A percentile compares a stretch with the other conserved stretches of the same genome.
phyloP scores from a whole-genome alignment of 2,329 filamentous ascomycete genomes.

The Dichotomopilus funicola region DNA sequence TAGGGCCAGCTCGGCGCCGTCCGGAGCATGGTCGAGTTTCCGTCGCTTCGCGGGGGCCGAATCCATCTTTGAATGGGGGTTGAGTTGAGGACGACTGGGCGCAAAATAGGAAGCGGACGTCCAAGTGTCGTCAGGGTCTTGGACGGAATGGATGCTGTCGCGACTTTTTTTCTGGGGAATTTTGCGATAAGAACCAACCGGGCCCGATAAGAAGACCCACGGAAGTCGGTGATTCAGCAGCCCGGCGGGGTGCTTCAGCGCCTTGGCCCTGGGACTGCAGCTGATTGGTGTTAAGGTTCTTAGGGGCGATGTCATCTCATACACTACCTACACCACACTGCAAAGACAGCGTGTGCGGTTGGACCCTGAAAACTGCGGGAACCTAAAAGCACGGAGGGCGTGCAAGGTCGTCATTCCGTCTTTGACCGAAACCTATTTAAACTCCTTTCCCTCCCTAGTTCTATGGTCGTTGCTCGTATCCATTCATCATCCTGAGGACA shows the following conservation, averaged over 20 bases:
- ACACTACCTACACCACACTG: too few relatives aligned
- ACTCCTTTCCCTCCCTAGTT: background rate
- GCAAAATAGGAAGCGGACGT: background rate
- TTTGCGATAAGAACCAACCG: slow-evolving; percentile 10
- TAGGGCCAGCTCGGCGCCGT: slow-evolving; percentile 19
- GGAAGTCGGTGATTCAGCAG: background rate
- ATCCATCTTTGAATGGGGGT: slow-evolving; percentile 24
- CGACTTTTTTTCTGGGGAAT: slow-evolving; percentile 17
- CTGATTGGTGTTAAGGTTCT: too few relatives aligned
- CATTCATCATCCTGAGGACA: background rate
- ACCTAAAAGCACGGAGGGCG: too few relatives aligned
- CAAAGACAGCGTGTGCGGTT: too few relatives aligned
- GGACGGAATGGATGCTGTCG: background rate
- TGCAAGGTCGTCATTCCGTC: too few relatives aligned
- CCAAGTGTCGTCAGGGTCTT: background rate
- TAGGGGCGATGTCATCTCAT: too few relatives aligned
- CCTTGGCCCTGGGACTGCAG: too few relatives aligned
- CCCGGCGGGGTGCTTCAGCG: slow-evolving; percentile 11
- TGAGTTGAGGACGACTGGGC: background rate
- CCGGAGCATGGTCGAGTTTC: slow-evolving; percentile 28
- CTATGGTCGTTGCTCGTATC: background rate
- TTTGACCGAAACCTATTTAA: background rate
- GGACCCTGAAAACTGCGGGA: too few relatives aligned
- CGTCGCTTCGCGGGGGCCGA: slow-evolving; percentile 29
- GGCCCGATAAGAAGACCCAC: slow-evolving; percentile 18